phyloP scores from a whole-genome alignment of 805 yeast genomes.

The Candida easanensis region DNA sequence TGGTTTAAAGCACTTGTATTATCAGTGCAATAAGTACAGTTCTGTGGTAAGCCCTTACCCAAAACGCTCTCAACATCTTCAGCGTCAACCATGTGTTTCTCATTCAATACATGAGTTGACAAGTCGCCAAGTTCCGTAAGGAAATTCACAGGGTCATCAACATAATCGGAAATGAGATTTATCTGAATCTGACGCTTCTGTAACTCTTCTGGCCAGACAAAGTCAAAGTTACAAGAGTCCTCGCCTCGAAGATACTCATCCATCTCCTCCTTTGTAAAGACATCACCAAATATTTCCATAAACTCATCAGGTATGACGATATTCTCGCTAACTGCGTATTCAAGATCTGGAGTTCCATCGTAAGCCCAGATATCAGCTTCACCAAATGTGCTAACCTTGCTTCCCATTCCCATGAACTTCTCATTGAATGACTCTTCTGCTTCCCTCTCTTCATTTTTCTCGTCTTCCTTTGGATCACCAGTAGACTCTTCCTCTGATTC shows the following conservation, averaged over 20 bases:
- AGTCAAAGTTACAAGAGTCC: slow-evolving; percentile 14
- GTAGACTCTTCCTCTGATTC: neutral
- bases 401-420: neutral
- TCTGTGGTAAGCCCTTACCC: neutral
- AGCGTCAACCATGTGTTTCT: too few relatives aligned
- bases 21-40: neutral
- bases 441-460: slow-evolving; percentile 1
- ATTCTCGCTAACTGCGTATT: slow-evolving; percentile 6
- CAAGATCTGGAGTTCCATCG: slow-evolving; percentile 14
- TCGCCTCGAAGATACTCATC: slow-evolving; percentile 14
- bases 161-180: neutral
- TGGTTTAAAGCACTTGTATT: neutral
- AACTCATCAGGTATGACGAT: slow-evolving; percentile 13
- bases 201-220: slow-evolving; percentile 8
- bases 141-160: neutral
- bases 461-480: neutral
- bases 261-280: slow-evolving; percentile 11
- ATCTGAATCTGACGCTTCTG: neutral
- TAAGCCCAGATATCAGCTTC: slow-evolving; percentile 6
- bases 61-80: neutral
- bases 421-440: neutral
- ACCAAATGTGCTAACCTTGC: neutral
- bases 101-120: neutral
- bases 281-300: slow-evolving; percentile 11
- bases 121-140: neutral